Conservation (phyloP, 2,329 filamentous ascomycete species). For the Diaporthe sp. region DNA sequence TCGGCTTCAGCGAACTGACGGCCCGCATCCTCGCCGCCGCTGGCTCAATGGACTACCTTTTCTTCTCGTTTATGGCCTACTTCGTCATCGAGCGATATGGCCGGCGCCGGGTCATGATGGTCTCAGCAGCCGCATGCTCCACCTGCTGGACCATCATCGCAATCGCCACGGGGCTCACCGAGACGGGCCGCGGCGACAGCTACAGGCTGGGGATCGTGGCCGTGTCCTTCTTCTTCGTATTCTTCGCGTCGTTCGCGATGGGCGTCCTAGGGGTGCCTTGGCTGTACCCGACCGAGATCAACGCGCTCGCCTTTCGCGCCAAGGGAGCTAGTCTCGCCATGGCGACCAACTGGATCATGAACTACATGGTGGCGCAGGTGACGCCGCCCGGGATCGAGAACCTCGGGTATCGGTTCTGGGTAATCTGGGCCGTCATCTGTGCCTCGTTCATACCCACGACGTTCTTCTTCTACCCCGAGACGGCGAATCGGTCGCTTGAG, state of each 20-base stretch:
- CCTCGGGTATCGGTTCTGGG: constrained; percentile 64
- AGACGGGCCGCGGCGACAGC: constrained; percentile 42
- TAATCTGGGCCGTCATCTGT: constrained; percentile 64
- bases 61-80: constrained; percentile 43
- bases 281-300: constrained; percentile 52
- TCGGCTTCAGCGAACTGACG: constrained; percentile 48
- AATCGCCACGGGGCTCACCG: constrained; percentile 42
- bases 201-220: constrained; percentile 44
- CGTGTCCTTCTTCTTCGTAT: constrained; percentile 50
- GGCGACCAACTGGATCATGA: constrained; percentile 53
- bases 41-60: constrained; percentile 56
- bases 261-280: constrained; percentile 46
- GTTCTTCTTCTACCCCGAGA: constrained; percentile 62
- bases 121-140: constrained; percentile 44
- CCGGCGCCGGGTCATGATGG: constrained; percentile 49
- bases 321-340: constrained; percentile 51
- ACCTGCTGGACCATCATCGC: constrained; percentile 46
- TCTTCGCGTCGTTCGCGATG: constrained; percentile 49
- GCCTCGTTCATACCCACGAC: constrained; percentile 57
- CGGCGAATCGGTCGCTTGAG: constrained; percentile 56
- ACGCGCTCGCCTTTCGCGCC: constrained; percentile 52
- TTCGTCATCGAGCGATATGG: constrained; percentile 52
- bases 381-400: constrained; percentile 54
- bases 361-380: constrained; percentile 53
- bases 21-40: constrained; percentile 60